Evolutionary conservation across 192 early-diverging fungal genomes (phyloP).

Genomic region (Backusella liffmaniae): DNA sequence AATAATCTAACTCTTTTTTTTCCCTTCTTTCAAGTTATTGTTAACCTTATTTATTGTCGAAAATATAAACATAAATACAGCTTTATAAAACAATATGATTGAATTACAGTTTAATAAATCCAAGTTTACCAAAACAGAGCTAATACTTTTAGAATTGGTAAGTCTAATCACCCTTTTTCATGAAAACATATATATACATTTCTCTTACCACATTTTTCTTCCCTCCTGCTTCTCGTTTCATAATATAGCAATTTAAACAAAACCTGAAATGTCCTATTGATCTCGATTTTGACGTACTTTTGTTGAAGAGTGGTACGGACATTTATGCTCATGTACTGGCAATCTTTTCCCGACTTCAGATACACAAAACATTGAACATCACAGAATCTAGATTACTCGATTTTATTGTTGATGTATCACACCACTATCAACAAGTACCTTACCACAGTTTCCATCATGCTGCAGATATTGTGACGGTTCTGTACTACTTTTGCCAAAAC

Average conservation of each 20-base stretch:
- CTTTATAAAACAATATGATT: not conserved
- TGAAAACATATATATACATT: no score
- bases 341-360: slow-evolving; percentile 64
- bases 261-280: slow-evolving; percentile 48
- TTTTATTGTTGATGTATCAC: slow-evolving; percentile 77
- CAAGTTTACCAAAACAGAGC: not conserved
- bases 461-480: slow-evolving; percentile 81
- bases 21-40: not conserved
- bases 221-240: not conserved
- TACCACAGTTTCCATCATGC: slow-evolving; percentile 92
- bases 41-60: not conserved
- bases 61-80: not conserved
- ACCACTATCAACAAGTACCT: slow-evolving; percentile 69
- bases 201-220: not conserved
- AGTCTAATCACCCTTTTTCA: not conserved
- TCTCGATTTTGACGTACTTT: slow-evolving; percentile 61
- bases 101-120: not conserved
- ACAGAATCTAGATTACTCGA: slow-evolving; percentile 68
- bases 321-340: slow-evolving; percentile 81
- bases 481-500: slow-evolving; percentile 73
- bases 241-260: slow-evolving; percentile 41
- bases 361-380: slow-evolving; percentile 56
- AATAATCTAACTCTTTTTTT: not conserved
- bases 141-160: not conserved
- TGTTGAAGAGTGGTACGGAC: slow-evolving; percentile 57